Evolutionary conservation across 371 early-diverging fungal species (phyloP), one percentile per base, ranked within the genome.

Genomic region (Mortierella sp.): DNA sequence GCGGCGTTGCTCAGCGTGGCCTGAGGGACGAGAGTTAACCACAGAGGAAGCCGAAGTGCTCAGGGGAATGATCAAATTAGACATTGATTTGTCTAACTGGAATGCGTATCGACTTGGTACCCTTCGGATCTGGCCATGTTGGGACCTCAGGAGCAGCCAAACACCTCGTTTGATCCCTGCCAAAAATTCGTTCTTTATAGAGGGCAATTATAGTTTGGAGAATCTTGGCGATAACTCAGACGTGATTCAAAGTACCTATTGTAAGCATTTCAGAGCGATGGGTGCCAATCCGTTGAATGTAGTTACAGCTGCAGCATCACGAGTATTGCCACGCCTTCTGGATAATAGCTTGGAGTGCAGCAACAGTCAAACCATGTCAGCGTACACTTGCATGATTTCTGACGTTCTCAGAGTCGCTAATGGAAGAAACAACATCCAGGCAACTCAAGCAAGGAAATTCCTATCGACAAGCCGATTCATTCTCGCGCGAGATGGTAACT

Each of bases 101-200:
- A 7, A 40, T 7, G 60, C 24, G 11, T 7, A 1, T 1, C n/a
- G 16, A 3, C 53, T 71, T 9, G 72, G 72, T 8, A 16, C 2
- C 15, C 60, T 76, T 4, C 38, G n/a, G 10, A 76, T 76, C 32
- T 76, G 77, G 77, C 47, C 4, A 0, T 53, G 72, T 0, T 57
- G 28, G 1, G 43, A 33, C 13, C 10, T 45, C 3, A 13, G 2
- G 36, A 38, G n/a, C 4, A 24, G 33, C n/a, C 33, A 22, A 1
- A 4, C 40, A 19, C 3, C 8, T 6, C 19, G 36, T 24, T 45
- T 64, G 19, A 67, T 71, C 24, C n/a, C 32, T 6, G 77, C 77
- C 1, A 38, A 19, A 1, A 64, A 67, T 21, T 67, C 71, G 0
- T 57, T n/a, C n/a, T 67, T 61, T 3, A 32, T 63, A 6, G 55